Evolutionary conservation across 192 early-diverging fungal species (phyloP).

Genomic region (Coemansia sp.): DNA sequence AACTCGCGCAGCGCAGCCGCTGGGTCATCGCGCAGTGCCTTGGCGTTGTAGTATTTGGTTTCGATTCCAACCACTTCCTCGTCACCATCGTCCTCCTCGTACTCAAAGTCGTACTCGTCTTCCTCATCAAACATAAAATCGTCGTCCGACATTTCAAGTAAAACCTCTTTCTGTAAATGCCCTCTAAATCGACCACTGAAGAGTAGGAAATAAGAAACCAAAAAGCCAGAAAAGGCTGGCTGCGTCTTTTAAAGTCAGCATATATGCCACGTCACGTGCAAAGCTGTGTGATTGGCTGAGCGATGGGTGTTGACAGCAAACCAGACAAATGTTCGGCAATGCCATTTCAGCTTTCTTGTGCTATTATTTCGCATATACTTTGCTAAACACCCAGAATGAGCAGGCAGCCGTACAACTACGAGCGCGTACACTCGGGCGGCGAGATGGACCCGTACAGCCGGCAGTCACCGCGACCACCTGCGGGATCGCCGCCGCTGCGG

Average conservation of each 20-base stretch:
- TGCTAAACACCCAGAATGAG: constrained; percentile 17
- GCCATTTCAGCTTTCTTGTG: background rate
- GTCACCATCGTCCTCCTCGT: constrained; percentile 43
- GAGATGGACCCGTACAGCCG: constrained; percentile 46
- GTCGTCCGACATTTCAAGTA: constrained; percentile 47
- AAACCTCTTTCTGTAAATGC: background rate
- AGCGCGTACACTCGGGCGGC: constrained; percentile 38
- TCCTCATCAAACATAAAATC: constrained; percentile 52
- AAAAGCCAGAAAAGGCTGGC: background rate
- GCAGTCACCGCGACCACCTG: constrained; percentile 9
- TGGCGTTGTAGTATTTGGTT: constrained; percentile 54
- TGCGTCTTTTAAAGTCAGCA: background rate
- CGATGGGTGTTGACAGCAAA: background rate
- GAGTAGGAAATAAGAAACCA: background rate
- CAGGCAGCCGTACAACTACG: constrained; percentile 41
- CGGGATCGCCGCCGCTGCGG: constrained; percentile 4
- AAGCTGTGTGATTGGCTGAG: background rate
- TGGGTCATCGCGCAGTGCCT: constrained; percentile 38
- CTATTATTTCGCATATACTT: background rate
- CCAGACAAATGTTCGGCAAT: background rate
- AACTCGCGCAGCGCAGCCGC: constrained; percentile 31
- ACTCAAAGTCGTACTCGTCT: constrained; percentile 40
- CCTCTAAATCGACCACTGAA: background rate
- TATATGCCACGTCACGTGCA: background rate
- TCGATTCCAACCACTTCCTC: constrained; percentile 34